Percentiles rank a stretch among this genome's conserved stretches.
Evolutionary conservation across 2,329 filamentous ascomycete species (phyloP).

Genomic region (Cladobotryum protrusum): DNA sequence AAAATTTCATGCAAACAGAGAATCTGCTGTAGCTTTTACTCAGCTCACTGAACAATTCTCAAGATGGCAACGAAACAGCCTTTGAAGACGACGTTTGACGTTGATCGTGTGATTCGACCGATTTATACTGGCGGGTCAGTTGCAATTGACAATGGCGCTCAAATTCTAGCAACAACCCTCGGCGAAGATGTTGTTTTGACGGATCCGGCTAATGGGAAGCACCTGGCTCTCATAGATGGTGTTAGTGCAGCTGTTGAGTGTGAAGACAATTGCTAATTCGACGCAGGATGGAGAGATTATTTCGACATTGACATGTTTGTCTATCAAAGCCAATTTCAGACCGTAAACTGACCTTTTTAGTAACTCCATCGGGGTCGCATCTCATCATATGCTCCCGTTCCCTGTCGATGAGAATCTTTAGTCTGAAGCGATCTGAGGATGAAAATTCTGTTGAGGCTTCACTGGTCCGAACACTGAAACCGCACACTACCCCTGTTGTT

Average conservation of each 20-base stretch:
- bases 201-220: constrained; percentile 73
- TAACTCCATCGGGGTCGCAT: constrained; percentile 83
- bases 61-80: constrained; percentile 54
- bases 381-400: constrained; percentile 89
- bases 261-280: constrained; percentile 1
- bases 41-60: constrained; percentile 1
- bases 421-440: constrained; percentile 55
- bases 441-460: constrained; percentile 56
- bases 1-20: constrained; percentile 10
- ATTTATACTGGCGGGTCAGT: constrained; percentile 91
- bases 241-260: constrained; percentile 40
- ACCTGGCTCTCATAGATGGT: constrained; percentile 81
- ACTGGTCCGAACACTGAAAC: constrained; percentile 75
- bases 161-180: constrained; percentile 80
- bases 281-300: constrained; percentile 69
- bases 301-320: constrained; percentile 62
- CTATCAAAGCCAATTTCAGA: not conserved
- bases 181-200: constrained; percentile 88
- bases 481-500: constrained; percentile 83
- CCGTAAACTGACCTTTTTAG: constrained; percentile 34
- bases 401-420: constrained; percentile 89
- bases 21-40: not conserved
- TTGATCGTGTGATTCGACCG: constrained; percentile 75
- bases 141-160: constrained; percentile 72
- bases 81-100: constrained; percentile 84